A percentile compares a stretch with the other conserved stretches of the same genome.
Evolutionary conservation across 2,329 filamentous ascomycete species (phyloP).

Genomic region (Fusarium sp.): DNA sequence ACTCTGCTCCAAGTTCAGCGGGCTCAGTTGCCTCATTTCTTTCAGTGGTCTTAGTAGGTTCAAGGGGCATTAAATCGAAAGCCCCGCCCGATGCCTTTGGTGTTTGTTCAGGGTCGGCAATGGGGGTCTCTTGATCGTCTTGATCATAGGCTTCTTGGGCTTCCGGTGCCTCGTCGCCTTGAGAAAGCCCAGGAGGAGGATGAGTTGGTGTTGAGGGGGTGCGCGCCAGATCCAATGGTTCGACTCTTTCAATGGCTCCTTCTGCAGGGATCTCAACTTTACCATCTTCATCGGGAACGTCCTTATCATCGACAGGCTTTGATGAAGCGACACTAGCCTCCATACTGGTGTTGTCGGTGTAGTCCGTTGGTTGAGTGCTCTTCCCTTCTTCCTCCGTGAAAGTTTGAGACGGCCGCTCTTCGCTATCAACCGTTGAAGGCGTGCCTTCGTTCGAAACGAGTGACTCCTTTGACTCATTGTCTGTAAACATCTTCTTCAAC

Average conservation of each 20-base stretch:
- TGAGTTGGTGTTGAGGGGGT: slow-evolving; percentile 44
- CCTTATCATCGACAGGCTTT: slow-evolving; percentile 38
- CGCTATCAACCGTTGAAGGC: slow-evolving; percentile 61
- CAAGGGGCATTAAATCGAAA: slow-evolving; percentile 11
- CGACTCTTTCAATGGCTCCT: slow-evolving; percentile 56
- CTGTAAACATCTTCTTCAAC: slow-evolving; percentile 92
- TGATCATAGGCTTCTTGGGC: not conserved
- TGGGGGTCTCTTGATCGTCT: slow-evolving; percentile 12
- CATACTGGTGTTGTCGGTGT: slow-evolving; percentile 46
- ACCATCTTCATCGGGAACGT: slow-evolving; percentile 40
- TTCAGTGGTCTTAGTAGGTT: not conserved
- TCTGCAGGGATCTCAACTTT: slow-evolving; percentile 46
- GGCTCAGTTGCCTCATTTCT: not conserved
- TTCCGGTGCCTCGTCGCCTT: slow-evolving; percentile 4
- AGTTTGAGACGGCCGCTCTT: slow-evolving; percentile 58
- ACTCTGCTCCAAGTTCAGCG: not conserved
- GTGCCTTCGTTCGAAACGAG: slow-evolving; percentile 74
- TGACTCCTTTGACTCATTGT: slow-evolving; percentile 84
- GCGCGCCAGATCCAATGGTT: slow-evolving; percentile 60
- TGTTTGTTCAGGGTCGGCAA: slow-evolving; percentile 34
- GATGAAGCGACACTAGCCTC: slow-evolving; percentile 45
- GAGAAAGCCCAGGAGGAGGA: slow-evolving; percentile 11
- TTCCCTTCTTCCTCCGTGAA: slow-evolving; percentile 60
- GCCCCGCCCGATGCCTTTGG: slow-evolving; percentile 29
- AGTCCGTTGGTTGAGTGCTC: slow-evolving; percentile 54